phyloP scores from a whole-genome alignment of 2,329 filamentous ascomycete genomes.

The Sarocladiaceae sp. region DNA sequence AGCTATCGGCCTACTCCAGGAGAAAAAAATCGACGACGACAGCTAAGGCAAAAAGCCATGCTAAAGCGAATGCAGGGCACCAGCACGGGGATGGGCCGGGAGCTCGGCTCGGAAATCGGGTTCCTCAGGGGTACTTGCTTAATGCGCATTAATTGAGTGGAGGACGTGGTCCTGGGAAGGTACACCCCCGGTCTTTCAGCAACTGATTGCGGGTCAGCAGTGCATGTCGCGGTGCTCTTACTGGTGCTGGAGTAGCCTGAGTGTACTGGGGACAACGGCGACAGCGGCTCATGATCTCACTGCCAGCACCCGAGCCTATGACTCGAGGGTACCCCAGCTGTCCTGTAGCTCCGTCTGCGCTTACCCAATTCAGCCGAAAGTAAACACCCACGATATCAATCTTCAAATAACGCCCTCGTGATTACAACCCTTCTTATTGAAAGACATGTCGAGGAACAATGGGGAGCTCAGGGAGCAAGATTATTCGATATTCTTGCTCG shows the following conservation, averaged over 20 bases:
- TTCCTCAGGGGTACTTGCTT: not conserved
- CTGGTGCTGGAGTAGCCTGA: no score
- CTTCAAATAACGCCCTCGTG: not conserved
- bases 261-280: no score
- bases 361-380: constrained; percentile 3
- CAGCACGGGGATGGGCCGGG: not conserved
- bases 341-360: not conserved
- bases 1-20: not conserved
- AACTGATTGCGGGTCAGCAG: not conserved
- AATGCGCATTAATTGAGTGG: no score
- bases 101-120: not conserved
- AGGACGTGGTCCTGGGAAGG: not conserved
- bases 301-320: no score
- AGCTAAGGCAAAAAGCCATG: not conserved
- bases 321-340: no score
- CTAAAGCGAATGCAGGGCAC: not conserved
- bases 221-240: no score
- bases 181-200: not conserved
- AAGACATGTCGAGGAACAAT: no score
- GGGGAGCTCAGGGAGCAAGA: not conserved
- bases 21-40: constrained; percentile 9
- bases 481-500: no score
- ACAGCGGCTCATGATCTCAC: constrained; percentile 3
- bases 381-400: constrained; percentile 3
- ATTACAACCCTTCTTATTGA: no score